Evolutionary conservation across 495 filamentous ascomycete species (phyloP).

Genomic region (Aspergillus homomorphus): DNA sequence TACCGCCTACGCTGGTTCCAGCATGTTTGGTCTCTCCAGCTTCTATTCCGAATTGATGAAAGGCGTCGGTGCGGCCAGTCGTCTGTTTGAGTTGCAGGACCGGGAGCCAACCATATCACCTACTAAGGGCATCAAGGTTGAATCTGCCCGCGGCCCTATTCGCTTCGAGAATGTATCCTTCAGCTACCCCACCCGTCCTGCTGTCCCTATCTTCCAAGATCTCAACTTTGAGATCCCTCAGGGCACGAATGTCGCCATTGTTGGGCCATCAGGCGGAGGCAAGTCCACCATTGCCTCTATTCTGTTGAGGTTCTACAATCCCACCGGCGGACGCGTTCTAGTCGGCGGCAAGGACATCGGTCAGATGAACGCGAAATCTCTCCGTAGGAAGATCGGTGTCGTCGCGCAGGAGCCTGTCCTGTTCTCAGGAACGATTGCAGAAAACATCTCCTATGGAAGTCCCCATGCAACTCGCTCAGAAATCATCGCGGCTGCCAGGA

Average conservation of each 20-base stretch:
- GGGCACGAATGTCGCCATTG: conserved; percentile 92
- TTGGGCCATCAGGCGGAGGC: conserved; percentile 90
- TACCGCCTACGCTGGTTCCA: conserved; percentile 85
- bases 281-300: conserved; percentile 92
- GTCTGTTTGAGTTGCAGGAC: conserved; percentile 94
- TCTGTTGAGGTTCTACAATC: conserved; percentile 85
- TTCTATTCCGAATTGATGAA: conserved; percentile 99
- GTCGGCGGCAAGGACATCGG: conserved; percentile 84
- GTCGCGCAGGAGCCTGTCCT: conserved; percentile 95
- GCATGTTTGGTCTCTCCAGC: conserved; percentile 86
- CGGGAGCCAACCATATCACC: conserved; percentile 80
- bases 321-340: conserved; percentile 69
- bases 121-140: conserved; percentile 73
- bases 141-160: conserved; percentile 81
- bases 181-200: conserved; percentile 86
- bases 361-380: conserved; percentile 86
- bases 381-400: conserved; percentile 91
- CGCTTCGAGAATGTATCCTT: conserved; percentile 81
- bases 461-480: conserved; percentile 74
- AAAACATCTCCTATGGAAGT: conserved; percentile 93
- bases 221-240: conserved; percentile 88
- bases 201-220: conserved; percentile 84
- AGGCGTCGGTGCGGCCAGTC: conserved; percentile 90
- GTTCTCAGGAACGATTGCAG: conserved; percentile 92
- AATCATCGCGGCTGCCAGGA: conserved; percentile 80